Base-by-base conservation (phyloP, 805 yeast species). In the Wickerhamomyces chaumierensis region DNA sequence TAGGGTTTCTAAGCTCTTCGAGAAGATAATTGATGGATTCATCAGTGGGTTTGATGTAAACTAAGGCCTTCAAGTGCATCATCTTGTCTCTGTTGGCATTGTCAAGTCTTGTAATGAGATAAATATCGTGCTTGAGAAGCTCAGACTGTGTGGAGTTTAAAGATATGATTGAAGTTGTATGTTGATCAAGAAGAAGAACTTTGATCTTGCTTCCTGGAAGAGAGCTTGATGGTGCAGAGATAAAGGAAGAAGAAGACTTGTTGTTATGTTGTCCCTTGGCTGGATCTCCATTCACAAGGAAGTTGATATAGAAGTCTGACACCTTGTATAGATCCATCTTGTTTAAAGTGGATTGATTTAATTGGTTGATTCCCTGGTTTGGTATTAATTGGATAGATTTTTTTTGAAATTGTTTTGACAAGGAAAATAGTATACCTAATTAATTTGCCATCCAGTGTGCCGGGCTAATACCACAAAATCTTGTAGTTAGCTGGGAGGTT, bases 111-210 rank as follows among this genome's bases (percentile, higher is more conserved):
- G 86, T 96, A 35, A 86, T 78, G 36, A 92, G 66, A 42, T 83
- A 86, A n/a, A 92, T 74, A 44, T 90, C 95, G 48, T 84, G 73
- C 47, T 81, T 76, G 31, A 92, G 68, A 34, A 92, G 66, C 40
- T 78, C 82, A 3, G 94, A 79, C 56, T 92, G 98, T 2, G 96
- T 82, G 21, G 94, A 75, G 48, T 82, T 77, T 72, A 92, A 69
- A n/a, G 96, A 86, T 18, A 92, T 73, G 18, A 87, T 76, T 0
- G 87, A 69, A 5, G 94, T 83, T 2, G 98, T 90, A 46, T 69
- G 68, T 37, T 71, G 65, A 54, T 92, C 98, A 40, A 92, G 68
- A 31, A 92, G 65, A 29, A 92, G 65, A 21, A 88, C 94, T 46
- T 75, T 75, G 42, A 88, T 78, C 44, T 69, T 53, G 18, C 58